phyloP scores from a whole-genome alignment of 257 asterid species.

The Lithospermum erythrorhizon region DNA sequence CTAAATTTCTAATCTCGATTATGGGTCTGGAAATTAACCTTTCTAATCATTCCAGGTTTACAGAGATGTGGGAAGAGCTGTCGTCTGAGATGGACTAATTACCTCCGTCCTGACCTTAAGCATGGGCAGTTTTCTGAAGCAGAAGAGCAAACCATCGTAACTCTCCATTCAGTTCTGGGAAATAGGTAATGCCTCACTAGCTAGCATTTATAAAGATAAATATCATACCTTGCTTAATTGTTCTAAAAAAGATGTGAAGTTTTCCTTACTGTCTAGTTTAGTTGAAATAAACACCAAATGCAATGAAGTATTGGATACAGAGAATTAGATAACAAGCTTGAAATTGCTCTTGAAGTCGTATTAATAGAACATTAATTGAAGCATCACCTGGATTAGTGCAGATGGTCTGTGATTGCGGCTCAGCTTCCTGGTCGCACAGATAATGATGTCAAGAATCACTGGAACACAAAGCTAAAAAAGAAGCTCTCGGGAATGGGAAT shows the following conservation, averaged over 20 bases:
- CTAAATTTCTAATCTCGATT: not conserved
- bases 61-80: conserved; percentile 96
- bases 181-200: conserved; percentile 46
- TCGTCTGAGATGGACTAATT: conserved; percentile 85
- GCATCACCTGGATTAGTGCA: conserved; percentile 9
- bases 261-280: too few species aligned
- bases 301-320: too few species aligned
- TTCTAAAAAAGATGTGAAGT: not conserved
- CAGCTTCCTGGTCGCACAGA: conserved; percentile 93
- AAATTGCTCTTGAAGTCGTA: not conserved
- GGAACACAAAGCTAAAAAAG: conserved; percentile 94
- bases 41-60: conserved; percentile 34
- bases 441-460: conserved; percentile 85
- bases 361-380: not conserved
- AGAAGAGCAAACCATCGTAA: conserved; percentile 81
- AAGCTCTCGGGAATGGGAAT: conserved; percentile 94
- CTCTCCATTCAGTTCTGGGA: conserved; percentile 89
- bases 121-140: conserved; percentile 89
- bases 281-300: too few species aligned
- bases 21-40: not conserved
- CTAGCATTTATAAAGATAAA: not conserved
- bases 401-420: conserved; percentile 91
- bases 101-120: conserved; percentile 92
- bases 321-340: too few species aligned
- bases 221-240: not conserved